Evolutionary conservation across 257 asterid species (phyloP).

Genomic region (Capsicum pubescens): DNA sequence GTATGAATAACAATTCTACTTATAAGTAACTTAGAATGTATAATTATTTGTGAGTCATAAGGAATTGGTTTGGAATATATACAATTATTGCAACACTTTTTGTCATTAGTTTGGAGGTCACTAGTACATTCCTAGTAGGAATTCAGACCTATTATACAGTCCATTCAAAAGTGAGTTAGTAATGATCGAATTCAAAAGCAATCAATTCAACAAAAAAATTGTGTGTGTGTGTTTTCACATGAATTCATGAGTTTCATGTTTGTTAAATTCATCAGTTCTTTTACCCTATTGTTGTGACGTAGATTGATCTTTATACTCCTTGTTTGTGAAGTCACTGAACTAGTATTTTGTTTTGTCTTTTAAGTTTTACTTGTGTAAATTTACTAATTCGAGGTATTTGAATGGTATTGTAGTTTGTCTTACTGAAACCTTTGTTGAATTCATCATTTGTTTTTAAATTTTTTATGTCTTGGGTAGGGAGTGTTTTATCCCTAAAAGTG

Average conservation of each 20-base stretch:
- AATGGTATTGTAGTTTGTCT: too few species aligned
- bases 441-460: too few species aligned
- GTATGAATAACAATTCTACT: too few species aligned
- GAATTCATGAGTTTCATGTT: background rate
- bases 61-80: too few species aligned
- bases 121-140: background rate
- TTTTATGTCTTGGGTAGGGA: too few species aligned
- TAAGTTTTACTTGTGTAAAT: background rate
- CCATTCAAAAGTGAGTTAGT: background rate
- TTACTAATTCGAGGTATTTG: too few species aligned
- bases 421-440: too few species aligned
- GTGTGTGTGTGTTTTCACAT: background rate
- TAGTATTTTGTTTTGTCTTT: background rate
- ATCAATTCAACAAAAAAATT: too few species aligned
- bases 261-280: background rate
- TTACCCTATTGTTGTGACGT: background rate
- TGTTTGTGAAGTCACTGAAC: too few species aligned
- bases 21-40: too few species aligned
- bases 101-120: background rate
- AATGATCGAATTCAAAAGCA: background rate
- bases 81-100: slow-evolving; percentile 21
- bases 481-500: too few species aligned
- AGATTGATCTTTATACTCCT: background rate
- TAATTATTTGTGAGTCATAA: too few species aligned
- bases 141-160: slow-evolving; percentile 1